Conservation (phyloP, 2,329 filamentous ascomycete species). For the Colletotrichum orchidophilum region DNA sequence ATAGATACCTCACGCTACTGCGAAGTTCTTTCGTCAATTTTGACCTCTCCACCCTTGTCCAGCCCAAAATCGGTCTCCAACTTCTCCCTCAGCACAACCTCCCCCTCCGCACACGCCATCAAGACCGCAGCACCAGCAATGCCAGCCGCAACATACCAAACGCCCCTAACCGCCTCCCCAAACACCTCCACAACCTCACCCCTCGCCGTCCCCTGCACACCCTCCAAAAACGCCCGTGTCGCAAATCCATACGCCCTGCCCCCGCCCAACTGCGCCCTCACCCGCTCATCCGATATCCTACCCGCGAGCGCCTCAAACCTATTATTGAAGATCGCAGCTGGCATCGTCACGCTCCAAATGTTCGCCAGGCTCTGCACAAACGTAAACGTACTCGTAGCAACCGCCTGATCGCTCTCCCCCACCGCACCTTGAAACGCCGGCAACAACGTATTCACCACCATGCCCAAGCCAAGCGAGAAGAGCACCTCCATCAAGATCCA, state of each 20-base stretch:
- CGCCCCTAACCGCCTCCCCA: background rate
- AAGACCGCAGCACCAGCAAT: too few relatives aligned
- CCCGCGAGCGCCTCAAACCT: conserved; percentile 3
- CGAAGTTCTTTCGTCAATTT: too few relatives aligned
- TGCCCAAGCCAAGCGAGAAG: conserved; percentile 50
- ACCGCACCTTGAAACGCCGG: conserved; percentile 52
- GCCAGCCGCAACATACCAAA: background rate
- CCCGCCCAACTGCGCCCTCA: conserved; percentile 31
- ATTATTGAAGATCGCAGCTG: conserved; percentile 51
- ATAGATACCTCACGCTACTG: too few relatives aligned
- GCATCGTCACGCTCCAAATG: conserved; percentile 56
- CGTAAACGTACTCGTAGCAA: conserved; percentile 48
- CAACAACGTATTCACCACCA: conserved; percentile 52
- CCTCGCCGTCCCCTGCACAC: background rate
- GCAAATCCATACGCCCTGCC: conserved; percentile 43
- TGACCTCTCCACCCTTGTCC: too few relatives aligned
- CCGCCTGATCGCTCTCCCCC: conserved; percentile 46
- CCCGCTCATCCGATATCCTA: conserved; percentile 35
- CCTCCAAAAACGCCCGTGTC: conserved; percentile 35
- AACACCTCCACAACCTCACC: background rate
- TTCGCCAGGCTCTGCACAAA: conserved; percentile 56
- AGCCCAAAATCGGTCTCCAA: too few relatives aligned
- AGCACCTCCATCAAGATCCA: conserved; percentile 54
- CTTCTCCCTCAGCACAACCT: too few relatives aligned
- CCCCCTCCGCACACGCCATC: too few relatives aligned